Percentiles rank a stretch among this genome's conserved stretches.
These are phyloP conservation scores for Stagonosporopsis chrysanthemi DNA, from an alignment of 2,329 filamentous ascomycete species.

Conservation along the genomic window DNA sequence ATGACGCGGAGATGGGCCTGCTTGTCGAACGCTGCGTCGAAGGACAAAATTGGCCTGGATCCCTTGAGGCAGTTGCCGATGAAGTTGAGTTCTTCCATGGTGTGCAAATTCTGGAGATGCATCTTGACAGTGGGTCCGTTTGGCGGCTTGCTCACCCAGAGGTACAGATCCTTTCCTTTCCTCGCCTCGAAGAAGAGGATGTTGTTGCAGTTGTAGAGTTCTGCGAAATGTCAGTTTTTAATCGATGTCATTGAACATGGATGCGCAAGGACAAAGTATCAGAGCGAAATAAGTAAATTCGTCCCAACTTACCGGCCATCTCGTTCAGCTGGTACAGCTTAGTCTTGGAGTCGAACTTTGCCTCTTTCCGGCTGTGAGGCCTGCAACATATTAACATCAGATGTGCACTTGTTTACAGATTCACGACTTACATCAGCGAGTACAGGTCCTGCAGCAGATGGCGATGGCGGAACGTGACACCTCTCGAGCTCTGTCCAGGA, in stretches of 20 bases:
- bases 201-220: conserved; percentile 93
- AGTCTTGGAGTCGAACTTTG: conserved; percentile 95
- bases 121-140: conserved; percentile 80
- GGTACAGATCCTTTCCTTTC: conserved; percentile 92
- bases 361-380: conserved; percentile 91
- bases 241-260: not conserved
- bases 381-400: conserved; percentile 23
- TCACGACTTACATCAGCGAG: conserved; percentile 68
- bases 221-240: conserved; percentile 38
- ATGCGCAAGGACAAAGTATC: not conserved
- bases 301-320: conserved; percentile 42
- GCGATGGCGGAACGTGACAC: conserved; percentile 92
- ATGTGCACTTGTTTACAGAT: too few species aligned
- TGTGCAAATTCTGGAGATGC: conserved; percentile 87
- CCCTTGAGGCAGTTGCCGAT: conserved; percentile 97
- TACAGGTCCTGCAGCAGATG: conserved; percentile 91
- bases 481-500: conserved; percentile 71
- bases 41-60: conserved; percentile 87
- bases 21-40: conserved; percentile 85
- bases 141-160: conserved; percentile 91
- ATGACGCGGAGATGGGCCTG: conserved; percentile 82
- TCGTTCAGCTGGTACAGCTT: conserved; percentile 66
- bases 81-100: conserved; percentile 96
- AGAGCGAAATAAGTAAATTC: not conserved
- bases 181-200: conserved; percentile 94